These are phyloP conservation scores for Globisporangium ultimum DNA, from an alignment of 352 stramenopile genomes.

Conservation along the genomic window DNA sequence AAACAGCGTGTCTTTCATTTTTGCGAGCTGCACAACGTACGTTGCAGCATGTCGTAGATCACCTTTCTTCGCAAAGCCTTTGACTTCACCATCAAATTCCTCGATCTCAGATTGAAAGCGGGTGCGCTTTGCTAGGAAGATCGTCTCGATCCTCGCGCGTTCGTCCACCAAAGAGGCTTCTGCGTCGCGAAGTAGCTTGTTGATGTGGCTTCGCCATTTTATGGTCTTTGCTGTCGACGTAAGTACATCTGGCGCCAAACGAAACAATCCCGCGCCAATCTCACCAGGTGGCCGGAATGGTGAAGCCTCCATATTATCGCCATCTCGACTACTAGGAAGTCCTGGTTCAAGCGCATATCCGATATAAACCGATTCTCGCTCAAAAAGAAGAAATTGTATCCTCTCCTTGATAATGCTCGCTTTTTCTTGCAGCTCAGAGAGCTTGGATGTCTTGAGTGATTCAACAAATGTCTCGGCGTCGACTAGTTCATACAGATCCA, in stretches of 20 bases:
- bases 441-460: slow-evolving; percentile 34
- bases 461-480: slow-evolving; percentile 57
- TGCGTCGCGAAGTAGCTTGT: slow-evolving; percentile 46
- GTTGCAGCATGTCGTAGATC: slow-evolving; percentile 71
- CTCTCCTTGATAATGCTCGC: slow-evolving; percentile 49
- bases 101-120: slow-evolving; percentile 74
- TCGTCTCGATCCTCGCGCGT: slow-evolving; percentile 59
- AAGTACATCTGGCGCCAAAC: slow-evolving; percentile 36
- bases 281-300: not conserved
- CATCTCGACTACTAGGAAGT: not conserved
- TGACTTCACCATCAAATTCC: slow-evolving; percentile 68
- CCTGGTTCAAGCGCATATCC: not conserved
- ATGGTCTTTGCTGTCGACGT: slow-evolving; percentile 63
- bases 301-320: not conserved
- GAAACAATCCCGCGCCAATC: slow-evolving; percentile 3
- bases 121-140: slow-evolving; percentile 66
- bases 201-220: slow-evolving; percentile 60
- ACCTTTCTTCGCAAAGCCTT: slow-evolving; percentile 70
- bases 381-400: slow-evolving; percentile 64
- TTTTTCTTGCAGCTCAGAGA: slow-evolving; percentile 47
- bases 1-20: slow-evolving; percentile 64
- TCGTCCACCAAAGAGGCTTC: slow-evolving; percentile 55
- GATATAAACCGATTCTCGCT: slow-evolving; percentile 39
- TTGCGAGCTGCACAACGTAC: slow-evolving; percentile 70
- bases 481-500: slow-evolving; percentile 74